Conservation (phyloP, 805 yeast species). For the Schizosaccharomyces japonicus region DNA sequence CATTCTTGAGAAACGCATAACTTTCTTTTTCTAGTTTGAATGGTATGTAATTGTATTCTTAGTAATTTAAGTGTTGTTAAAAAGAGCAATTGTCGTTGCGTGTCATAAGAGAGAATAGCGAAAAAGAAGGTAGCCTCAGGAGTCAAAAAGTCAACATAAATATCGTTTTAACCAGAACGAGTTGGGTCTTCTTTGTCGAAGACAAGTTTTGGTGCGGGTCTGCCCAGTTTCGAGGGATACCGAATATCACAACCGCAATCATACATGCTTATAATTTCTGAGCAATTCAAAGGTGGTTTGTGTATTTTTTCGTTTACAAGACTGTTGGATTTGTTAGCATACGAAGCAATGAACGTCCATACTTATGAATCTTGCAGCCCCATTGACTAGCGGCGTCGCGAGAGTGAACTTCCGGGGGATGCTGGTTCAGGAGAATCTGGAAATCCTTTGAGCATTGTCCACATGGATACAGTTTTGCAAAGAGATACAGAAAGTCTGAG, state of each 20-base stretch:
- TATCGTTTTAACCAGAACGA: too few relatives aligned
- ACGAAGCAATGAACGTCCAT: neutral
- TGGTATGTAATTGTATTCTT: too few relatives aligned
- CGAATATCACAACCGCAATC: constrained; percentile 92
- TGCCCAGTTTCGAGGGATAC: too few relatives aligned
- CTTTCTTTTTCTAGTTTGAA: too few relatives aligned
- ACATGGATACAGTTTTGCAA: constrained; percentile 87
- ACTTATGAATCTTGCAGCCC: constrained; percentile 84
- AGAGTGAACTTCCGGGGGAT: constrained; percentile 64
- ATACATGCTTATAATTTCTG: constrained; percentile 63
- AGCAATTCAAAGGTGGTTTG: constrained; percentile 62
- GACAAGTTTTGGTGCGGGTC: too few relatives aligned
- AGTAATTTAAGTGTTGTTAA: too few relatives aligned
- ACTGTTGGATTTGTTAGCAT: constrained; percentile 3
- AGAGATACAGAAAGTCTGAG: constrained; percentile 37
- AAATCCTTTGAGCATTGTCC: constrained; percentile 93
- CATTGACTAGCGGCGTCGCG: constrained; percentile 70
- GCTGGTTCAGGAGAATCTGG: constrained; percentile 36
- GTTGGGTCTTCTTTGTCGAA: too few relatives aligned
- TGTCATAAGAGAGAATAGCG: too few relatives aligned
- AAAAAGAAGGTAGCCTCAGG: too few relatives aligned
- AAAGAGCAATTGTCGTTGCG: too few relatives aligned
- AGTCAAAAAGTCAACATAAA: too few relatives aligned
- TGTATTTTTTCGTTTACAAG: constrained; percentile 50
- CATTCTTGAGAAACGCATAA: too few relatives aligned